These are phyloP conservation scores for Rhizoctonia solani DNA, from an alignment of 1,284 basidiomycete species.

Conservation along the genomic window DNA sequence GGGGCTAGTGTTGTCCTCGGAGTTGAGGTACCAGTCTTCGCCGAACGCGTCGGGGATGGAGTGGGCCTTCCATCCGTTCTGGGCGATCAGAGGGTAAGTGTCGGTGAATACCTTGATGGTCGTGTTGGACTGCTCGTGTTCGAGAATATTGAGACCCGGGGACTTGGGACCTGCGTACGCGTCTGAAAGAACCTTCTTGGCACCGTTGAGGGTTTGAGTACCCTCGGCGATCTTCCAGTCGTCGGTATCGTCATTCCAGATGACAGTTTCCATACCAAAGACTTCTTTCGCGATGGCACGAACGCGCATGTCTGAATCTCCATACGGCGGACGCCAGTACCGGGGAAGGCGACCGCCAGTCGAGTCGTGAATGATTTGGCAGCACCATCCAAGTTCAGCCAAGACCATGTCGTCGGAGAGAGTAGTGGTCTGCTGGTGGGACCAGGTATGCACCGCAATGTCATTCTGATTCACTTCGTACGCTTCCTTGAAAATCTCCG, in stretches of 20 bases:
- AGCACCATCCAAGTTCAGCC: conserved; percentile 82
- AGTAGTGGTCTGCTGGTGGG: conserved; percentile 81
- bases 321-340: conserved; percentile 79
- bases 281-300: conserved; percentile 69
- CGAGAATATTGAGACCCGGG: conserved; percentile 78
- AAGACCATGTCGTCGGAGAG: conserved; percentile 69
- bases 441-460: conserved; percentile 80
- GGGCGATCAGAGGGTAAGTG: conserved; percentile 63
- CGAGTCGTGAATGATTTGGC: conserved; percentile 79
- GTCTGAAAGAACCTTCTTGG: conserved; percentile 54
- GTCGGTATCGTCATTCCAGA: conserved; percentile 73
- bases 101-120: conserved; percentile 71
- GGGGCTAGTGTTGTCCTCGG: conserved; percentile 27
- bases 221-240: conserved; percentile 37
- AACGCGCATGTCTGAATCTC: conserved; percentile 75
- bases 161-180: conserved; percentile 68
- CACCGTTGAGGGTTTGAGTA: conserved; percentile 48
- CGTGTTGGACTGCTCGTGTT: conserved; percentile 75
- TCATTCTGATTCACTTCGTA: conserved; percentile 57
- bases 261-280: conserved; percentile 67
- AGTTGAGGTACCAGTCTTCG: conserved; percentile 39
- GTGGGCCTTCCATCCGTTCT: conserved; percentile 67
- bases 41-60: conserved; percentile 59
- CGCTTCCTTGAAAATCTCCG: conserved; percentile 57
- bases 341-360: conserved; percentile 72